Evolutionary conservation across 2,329 filamentous ascomycete genomes (phyloP), one percentile per base, ranked within the genome.

Genomic region (Ophiostoma perfectum): DNA sequence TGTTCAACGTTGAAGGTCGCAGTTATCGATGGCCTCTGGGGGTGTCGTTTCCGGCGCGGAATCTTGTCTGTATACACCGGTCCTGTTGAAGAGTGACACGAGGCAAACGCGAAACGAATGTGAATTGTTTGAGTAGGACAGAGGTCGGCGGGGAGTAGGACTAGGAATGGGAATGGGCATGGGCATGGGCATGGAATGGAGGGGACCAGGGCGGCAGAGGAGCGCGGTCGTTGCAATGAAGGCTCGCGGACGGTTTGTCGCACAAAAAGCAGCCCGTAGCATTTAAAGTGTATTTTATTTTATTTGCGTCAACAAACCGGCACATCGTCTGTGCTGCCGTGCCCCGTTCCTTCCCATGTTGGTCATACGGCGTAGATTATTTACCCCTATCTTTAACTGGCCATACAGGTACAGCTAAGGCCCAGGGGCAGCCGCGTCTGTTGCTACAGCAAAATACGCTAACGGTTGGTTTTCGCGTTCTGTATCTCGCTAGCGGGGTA

Each of bases 401-500:
- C 38, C 52, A 60, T 42, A 38, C 36, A 39, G 41, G 58, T 18
- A 55, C 18, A 55, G 47, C 47, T 49, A 49, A n/a, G 14, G 18
- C 47, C 47, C 49, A 55, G 49, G 49, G 49, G 49, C 49, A 69
- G 66, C 52, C 68, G 68, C 68, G 68, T 69, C 68, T 67, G 68
- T 69, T 69, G 68, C 66, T 62, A 66, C 64, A 69, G 68, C 65
- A 69, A 69, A 67, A 8, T 64, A 45, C 65, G 60, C 68, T 69
- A 69, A 60, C 66, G 36, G 18, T 38, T 55, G 36, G 65, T 18
- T 47, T 58, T 63, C 65, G 67, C 67, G 67, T 68, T 62, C 62
- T 64, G 63, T 60, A 55, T 49, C n/a, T 38, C 45, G 41, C 55
- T 45, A 58, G 67, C 67, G 67, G 65, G 67, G 44, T 45, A 55